phyloP scores from a whole-genome alignment of 768 basidiomycete genomes.

The Auricularia sp. region DNA sequence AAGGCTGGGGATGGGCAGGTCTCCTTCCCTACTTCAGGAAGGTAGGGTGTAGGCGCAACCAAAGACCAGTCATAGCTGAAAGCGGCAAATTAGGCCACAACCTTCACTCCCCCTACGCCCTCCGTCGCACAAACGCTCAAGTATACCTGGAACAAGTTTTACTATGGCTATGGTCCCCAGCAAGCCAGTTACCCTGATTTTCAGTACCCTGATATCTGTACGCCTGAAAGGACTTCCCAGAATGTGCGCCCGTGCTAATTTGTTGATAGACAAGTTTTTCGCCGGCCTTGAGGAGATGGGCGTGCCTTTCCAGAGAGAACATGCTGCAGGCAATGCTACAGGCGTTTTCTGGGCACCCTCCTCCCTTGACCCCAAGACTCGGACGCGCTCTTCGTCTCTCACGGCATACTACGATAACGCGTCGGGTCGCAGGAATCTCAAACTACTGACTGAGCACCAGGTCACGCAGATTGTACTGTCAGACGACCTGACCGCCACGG shows the following conservation, averaged over 20 bases:
- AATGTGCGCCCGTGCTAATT: neutral
- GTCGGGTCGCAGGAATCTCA: neutral
- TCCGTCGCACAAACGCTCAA: neutral
- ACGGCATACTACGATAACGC: constrained; percentile 4
- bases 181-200: neutral
- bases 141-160: neutral
- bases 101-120: neutral
- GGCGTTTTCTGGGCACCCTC: neutral
- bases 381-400: constrained; percentile 1
- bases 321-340: no score
- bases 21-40: constrained; percentile 19
- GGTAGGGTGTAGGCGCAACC: neutral
- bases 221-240: neutral
- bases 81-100: neutral
- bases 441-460: neutral
- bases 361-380: neutral
- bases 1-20: constrained; percentile 21
- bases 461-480: no score
- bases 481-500: neutral
- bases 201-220: neutral
- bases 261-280: neutral
- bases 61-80: neutral
- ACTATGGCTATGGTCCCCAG: neutral
- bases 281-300: neutral
- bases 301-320: neutral